Evolutionary conservation across 2,329 filamentous ascomycete genomes (phyloP).

Genomic region (Cladophialophora psammophila): DNA sequence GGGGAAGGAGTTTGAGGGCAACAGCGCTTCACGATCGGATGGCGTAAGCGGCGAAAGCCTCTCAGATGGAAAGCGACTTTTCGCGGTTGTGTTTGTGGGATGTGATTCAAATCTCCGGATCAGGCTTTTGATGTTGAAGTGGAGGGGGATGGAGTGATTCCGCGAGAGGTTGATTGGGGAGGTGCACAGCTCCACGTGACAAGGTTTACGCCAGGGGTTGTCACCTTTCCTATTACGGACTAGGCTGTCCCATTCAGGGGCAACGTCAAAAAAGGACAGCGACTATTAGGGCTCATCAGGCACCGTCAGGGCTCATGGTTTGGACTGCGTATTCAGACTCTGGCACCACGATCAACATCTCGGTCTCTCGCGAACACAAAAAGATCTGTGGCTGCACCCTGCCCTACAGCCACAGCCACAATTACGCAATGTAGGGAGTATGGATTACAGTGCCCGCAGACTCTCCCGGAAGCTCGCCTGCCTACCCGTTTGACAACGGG

Average conservation of each 20-base stretch:
- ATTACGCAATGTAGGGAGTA: conserved; percentile 11
- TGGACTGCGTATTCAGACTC: background rate
- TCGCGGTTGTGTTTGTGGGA: conserved; percentile 27
- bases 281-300: background rate
- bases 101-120: conserved; percentile 27
- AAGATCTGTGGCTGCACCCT: conserved; percentile 24
- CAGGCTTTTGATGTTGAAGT: conserved; percentile 31
- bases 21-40: conserved; percentile 11
- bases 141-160: conserved; percentile 28
- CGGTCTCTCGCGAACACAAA: background rate
- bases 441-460: background rate
- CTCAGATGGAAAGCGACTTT: conserved; percentile 3
- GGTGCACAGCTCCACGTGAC: background rate
- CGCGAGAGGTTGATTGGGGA: conserved; percentile 9
- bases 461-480: background rate
- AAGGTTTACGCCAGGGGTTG: conserved; percentile 25
- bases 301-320: background rate
- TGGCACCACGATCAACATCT: background rate
- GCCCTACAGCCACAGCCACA: conserved; percentile 5
- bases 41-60: conserved; percentile 14
- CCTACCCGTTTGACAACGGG: background rate
- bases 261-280: background rate
- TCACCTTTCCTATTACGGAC: conserved; percentile 13
- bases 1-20: conserved; percentile 16
- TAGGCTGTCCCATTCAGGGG: conserved; percentile 27